A percentile compares a stretch with the other conserved stretches of the same genome.
Conservation (phyloP, 2,329 filamentous ascomycete species). For the Colletotrichum sp. region DNA sequence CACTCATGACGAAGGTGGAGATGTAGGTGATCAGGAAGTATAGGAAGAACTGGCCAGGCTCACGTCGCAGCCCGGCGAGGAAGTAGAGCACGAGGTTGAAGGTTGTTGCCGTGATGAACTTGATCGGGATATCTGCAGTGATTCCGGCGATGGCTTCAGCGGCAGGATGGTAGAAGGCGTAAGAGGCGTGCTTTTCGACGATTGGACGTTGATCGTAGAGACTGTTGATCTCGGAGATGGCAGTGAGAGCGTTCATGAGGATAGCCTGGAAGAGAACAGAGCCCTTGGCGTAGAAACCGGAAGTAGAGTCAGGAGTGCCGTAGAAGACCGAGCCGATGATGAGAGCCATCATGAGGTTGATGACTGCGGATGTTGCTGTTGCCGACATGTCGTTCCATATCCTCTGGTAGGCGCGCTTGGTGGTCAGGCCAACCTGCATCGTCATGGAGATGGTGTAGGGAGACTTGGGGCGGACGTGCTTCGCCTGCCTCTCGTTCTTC, state of each 20-base stretch:
- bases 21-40: conserved; percentile 75
- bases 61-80: conserved; percentile 56
- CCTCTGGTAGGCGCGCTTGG: conserved; percentile 54
- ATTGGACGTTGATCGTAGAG: conserved; percentile 51
- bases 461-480: conserved; percentile 58
- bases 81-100: conserved; percentile 68
- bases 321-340: conserved; percentile 69
- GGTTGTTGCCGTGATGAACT: conserved; percentile 51
- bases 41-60: conserved; percentile 74
- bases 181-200: conserved; percentile 53
- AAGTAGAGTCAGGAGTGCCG: conserved; percentile 52
- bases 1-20: conserved; percentile 74
- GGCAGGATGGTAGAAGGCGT: conserved; percentile 56
- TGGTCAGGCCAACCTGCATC: conserved; percentile 59
- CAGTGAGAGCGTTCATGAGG: conserved; percentile 62
- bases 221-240: conserved; percentile 59
- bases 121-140: conserved; percentile 61
- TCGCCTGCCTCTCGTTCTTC: conserved; percentile 57
- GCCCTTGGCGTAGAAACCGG: conserved; percentile 58
- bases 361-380: conserved; percentile 48
- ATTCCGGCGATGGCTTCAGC: conserved; percentile 61
- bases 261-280: conserved; percentile 66
- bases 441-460: conserved; percentile 61
- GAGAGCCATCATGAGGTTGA: conserved; percentile 60
- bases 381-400: conserved; percentile 57